Conservation (phyloP, 176 grass and related monocot species). For the Hordeum marinum region DNA sequence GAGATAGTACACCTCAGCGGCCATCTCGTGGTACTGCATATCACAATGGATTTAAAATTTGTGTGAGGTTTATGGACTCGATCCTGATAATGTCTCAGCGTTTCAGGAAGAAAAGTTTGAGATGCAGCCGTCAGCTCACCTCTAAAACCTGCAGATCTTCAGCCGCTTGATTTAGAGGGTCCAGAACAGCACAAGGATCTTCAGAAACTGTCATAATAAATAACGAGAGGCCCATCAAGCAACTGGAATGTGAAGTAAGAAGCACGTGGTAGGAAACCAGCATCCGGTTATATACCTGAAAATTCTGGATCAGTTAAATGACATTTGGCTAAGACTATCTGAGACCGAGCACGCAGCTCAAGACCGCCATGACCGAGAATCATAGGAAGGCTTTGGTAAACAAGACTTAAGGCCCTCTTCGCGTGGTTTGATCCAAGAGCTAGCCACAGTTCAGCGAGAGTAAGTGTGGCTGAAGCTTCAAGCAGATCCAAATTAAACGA, state of each 20-base stretch:
- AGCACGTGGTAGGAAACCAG: neutral
- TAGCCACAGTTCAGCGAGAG: constrained; percentile 82
- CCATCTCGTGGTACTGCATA: constrained; percentile 85
- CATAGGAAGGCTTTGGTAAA: constrained; percentile 70
- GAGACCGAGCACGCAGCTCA: constrained; percentile 70
- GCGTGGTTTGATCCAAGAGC: constrained; percentile 74
- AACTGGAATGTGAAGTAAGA: neutral
- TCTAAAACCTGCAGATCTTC: constrained; percentile 87
- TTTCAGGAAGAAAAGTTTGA: neutral
- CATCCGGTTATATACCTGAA: constrained; percentile 36
- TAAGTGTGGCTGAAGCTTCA: constrained; percentile 76
- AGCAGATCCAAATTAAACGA: constrained; percentile 92
- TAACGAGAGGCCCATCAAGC: neutral
- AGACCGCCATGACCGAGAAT: constrained; percentile 88
- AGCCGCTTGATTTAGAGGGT: constrained; percentile 71
- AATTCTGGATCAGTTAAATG: constrained; percentile 56
- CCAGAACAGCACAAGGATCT: constrained; percentile 65
- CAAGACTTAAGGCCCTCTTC: constrained; percentile 57
- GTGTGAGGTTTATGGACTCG: neutral
- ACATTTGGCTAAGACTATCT: constrained; percentile 78
- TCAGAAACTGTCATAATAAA: constrained; percentile 44
- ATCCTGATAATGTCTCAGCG: neutral
- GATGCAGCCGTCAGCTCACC: constrained; percentile 35
- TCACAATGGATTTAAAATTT: neutral
- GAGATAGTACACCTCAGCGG: constrained; percentile 74